Conservation (phyloP, 306 rosid species). For the Astragalus membranaceus region DNA sequence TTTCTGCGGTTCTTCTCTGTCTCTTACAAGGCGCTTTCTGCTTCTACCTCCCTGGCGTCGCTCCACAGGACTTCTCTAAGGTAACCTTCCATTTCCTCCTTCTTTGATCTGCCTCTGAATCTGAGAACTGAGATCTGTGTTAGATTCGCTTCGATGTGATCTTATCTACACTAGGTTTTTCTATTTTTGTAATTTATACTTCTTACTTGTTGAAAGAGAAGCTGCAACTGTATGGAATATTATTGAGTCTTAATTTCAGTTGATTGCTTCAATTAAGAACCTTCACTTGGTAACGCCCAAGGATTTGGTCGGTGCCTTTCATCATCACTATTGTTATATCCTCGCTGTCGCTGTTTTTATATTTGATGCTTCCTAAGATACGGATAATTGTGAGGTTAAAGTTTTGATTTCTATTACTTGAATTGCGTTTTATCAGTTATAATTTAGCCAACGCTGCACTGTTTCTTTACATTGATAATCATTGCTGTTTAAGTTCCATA, state of each 20-base stretch:
- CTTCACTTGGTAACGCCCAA: neutral
- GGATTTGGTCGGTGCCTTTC: neutral
- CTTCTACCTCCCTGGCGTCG: constrained; percentile 98
- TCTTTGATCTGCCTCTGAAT: constrained; percentile 29
- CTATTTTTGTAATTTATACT: neutral
- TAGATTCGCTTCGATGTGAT: neutral
- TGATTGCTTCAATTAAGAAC: neutral
- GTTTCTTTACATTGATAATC: neutral
- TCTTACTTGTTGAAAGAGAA: neutral
- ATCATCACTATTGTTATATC: neutral
- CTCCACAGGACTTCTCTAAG: constrained; percentile 88
- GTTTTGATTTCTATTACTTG: neutral
- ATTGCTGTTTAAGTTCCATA: neutral
- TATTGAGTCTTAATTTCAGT: neutral
- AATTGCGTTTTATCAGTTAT: neutral
- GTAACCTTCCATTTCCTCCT: constrained; percentile 32
- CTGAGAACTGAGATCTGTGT: constrained; percentile 38
- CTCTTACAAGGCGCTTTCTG: constrained; percentile 53
- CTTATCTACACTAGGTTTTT: neutral
- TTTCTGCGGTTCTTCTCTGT: constrained; percentile 41
- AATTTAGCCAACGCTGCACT: neutral
- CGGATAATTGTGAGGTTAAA: neutral
- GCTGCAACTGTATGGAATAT: neutral
- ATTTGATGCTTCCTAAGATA: neutral
- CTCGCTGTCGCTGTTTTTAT: neutral